A percentile compares a stretch with the other conserved stretches of the same genome.
Evolutionary conservation across 2,329 filamentous ascomycete species (phyloP).

Genomic region (Apiospora pterosperma): DNA sequence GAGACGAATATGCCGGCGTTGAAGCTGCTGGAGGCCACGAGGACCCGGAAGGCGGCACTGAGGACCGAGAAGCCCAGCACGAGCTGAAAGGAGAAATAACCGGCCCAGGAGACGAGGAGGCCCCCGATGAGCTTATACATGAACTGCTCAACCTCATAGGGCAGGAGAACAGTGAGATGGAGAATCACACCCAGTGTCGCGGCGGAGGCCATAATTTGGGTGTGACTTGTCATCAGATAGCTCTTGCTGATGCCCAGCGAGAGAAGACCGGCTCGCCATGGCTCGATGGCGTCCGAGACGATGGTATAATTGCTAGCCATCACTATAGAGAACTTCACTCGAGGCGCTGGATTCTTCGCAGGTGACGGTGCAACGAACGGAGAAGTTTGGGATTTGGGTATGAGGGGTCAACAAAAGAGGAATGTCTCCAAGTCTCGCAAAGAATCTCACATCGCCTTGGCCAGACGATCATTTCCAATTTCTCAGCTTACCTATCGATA

Average conservation of each 20-base stretch:
- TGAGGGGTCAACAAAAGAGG: no score
- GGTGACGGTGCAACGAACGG: no score
- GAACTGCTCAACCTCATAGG: not conserved
- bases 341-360: no score
- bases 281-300: not conserved
- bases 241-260: not conserved
- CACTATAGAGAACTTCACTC: not conserved
- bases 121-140: conserved; percentile 3
- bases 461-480: no score
- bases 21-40: conserved; percentile 1
- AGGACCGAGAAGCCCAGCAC: not conserved
- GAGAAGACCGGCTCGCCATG: not conserved
- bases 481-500: no score
- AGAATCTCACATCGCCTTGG: no score
- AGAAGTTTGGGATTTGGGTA: no score
- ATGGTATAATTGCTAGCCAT: not conserved
- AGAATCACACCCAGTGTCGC: not conserved
- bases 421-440: no score
- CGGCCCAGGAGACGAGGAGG: not conserved
- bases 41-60: not conserved
- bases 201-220: not conserved
- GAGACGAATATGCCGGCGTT: conserved; percentile 21
- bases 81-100: not conserved
- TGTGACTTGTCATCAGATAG: not conserved
- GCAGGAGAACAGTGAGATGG: not conserved